Conservation (phyloP, 495 filamentous ascomycete genomes). For the Aspergillus saccharolyticus region DNA sequence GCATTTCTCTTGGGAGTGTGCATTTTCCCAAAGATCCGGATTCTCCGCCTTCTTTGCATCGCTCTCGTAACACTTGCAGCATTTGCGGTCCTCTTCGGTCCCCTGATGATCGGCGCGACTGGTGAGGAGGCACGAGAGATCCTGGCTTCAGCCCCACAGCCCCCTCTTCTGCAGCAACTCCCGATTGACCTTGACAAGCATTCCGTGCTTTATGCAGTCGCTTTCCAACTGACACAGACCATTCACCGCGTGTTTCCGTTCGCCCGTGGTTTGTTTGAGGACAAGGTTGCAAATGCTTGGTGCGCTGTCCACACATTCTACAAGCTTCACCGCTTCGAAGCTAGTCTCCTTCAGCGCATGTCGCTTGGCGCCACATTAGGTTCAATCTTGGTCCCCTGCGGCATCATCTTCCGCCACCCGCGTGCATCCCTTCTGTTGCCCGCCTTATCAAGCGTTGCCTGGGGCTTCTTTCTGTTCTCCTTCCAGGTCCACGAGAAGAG, state of each 20-base stretch:
- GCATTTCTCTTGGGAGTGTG: slow-evolving; percentile 86
- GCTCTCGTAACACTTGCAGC: slow-evolving; percentile 64
- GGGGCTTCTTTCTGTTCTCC: slow-evolving; percentile 95
- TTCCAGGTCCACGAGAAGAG: slow-evolving; percentile 99
- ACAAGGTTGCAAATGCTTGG: slow-evolving; percentile 98
- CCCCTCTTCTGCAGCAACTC: slow-evolving; percentile 55
- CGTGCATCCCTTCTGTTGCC: slow-evolving; percentile 70
- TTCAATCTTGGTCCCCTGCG: slow-evolving; percentile 72
- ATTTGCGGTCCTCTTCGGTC: slow-evolving; percentile 70
- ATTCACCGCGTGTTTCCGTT: slow-evolving; percentile 93
- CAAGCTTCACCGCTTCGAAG: slow-evolving; percentile 70
- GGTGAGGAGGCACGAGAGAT: slow-evolving; percentile 25
- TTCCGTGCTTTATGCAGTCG: slow-evolving; percentile 61
- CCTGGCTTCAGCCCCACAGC: slow-evolving; percentile 42
- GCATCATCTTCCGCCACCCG: slow-evolving; percentile 73
- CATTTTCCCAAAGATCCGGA: slow-evolving; percentile 64
- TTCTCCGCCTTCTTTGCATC: slow-evolving; percentile 68
- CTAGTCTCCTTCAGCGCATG: slow-evolving; percentile 64
- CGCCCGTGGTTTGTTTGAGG: slow-evolving; percentile 88
- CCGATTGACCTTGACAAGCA: slow-evolving; percentile 55
- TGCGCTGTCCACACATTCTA: slow-evolving; percentile 83
- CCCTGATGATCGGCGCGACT: slow-evolving; percentile 58
- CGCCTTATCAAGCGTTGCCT: slow-evolving; percentile 74
- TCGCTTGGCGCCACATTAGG: slow-evolving; percentile 70
- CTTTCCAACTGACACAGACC: slow-evolving; percentile 74